Evolutionary conservation across 2,329 filamentous ascomycete species (phyloP).

Genomic region (Penicillium decumbens): DNA sequence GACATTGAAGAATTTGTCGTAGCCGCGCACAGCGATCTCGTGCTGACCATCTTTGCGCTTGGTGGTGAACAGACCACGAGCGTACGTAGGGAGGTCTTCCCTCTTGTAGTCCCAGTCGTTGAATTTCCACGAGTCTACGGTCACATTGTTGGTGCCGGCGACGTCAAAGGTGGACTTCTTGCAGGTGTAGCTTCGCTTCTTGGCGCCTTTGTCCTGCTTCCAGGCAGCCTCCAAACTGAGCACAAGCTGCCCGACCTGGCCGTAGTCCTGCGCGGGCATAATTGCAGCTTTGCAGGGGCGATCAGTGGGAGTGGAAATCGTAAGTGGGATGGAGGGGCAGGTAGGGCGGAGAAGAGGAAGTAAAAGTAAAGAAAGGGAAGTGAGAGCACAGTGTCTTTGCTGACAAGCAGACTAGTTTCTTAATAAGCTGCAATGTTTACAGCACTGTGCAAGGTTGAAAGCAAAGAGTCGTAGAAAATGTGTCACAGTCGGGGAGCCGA

Average conservation of each 20-base stretch:
- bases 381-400: neutral
- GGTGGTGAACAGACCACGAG: constrained; percentile 89
- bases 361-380: neutral
- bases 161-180: constrained; percentile 77
- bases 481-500: constrained; percentile 23
- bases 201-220: constrained; percentile 45
- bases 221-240: constrained; percentile 55
- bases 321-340: constrained; percentile 5
- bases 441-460: constrained; percentile 1
- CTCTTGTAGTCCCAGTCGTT: constrained; percentile 96
- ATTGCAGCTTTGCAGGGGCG: neutral
- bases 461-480: constrained; percentile 11
- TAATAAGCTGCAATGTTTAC: neutral
- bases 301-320: neutral
- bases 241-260: constrained; percentile 64
- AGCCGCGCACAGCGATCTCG: constrained; percentile 83
- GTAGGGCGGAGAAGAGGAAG: constrained; percentile 5
- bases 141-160: constrained; percentile 58
- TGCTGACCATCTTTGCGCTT: constrained; percentile 57
- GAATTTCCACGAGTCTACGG: constrained; percentile 87
- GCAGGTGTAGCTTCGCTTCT: constrained; percentile 61
- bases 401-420: neutral
- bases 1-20: constrained; percentile 99
- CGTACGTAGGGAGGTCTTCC: constrained; percentile 78
- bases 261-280: constrained; percentile 56